phyloP scores from a whole-genome alignment of 1,284 basidiomycete genomes.

The Rhodotorula sp. region DNA sequence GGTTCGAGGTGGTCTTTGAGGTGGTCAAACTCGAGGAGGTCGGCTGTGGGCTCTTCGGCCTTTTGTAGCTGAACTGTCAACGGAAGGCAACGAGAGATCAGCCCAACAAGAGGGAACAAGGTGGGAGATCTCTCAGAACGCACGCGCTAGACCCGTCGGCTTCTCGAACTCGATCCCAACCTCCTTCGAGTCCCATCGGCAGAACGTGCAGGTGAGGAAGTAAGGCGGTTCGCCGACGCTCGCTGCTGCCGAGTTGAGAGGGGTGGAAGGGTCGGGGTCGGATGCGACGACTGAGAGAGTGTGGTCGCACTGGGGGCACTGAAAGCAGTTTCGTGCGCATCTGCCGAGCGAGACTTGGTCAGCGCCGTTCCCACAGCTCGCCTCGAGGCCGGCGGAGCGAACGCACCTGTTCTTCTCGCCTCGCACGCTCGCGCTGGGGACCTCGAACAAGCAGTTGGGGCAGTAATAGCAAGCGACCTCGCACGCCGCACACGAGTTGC shows the following conservation, averaged over 20 bases:
- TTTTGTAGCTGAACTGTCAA: conserved; percentile 78
- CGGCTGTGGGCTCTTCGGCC: conserved; percentile 77
- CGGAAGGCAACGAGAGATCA: no score
- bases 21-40: conserved; percentile 81
- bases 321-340: conserved; percentile 96
- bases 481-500: conserved; percentile 82
- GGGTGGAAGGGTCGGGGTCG: conserved; percentile 64
- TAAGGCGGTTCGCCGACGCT: conserved; percentile 77
- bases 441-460: conserved; percentile 98
- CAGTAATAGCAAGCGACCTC: conserved; percentile 98
- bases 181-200: conserved; percentile 90
- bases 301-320: conserved; percentile 87
- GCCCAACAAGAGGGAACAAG: no score
- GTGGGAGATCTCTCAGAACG: conserved; percentile 3
- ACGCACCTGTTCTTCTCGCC: conserved; percentile 87
- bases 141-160: conserved; percentile 74
- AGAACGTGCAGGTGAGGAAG: conserved; percentile 85
- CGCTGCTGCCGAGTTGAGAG: conserved; percentile 46
- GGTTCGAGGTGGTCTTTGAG: conserved; percentile 93
- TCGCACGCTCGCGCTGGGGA: conserved; percentile 90
- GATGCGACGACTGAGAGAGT: conserved; percentile 82
- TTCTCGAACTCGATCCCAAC: conserved; percentile 93
- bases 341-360: conserved; percentile 52
- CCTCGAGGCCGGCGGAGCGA: no score
- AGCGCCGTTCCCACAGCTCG: background rate